These are phyloP conservation scores for Macaranga tanarius DNA, from an alignment of 441 rosid species.

Conservation along the genomic window DNA sequence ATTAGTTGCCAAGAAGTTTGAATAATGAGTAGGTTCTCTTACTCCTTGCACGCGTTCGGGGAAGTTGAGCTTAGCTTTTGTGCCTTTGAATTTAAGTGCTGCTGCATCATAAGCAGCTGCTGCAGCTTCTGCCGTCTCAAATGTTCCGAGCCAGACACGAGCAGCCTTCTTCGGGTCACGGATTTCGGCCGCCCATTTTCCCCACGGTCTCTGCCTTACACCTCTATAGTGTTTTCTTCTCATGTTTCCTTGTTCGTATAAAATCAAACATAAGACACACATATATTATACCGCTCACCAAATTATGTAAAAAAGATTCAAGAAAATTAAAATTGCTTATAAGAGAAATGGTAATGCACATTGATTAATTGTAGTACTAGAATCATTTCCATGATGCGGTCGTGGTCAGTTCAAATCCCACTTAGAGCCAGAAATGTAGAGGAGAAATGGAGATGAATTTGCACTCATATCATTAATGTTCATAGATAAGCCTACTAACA, in stretches of 20 bases:
- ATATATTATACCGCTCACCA: background rate
- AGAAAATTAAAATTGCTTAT: no score
- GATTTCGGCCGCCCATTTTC: slow-evolving; percentile 53
- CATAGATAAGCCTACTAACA: no score
- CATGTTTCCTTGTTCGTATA: background rate
- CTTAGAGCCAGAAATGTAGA: no score
- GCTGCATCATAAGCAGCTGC: slow-evolving; percentile 51
- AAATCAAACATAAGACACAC: background rate
- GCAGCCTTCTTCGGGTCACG: slow-evolving; percentile 47
- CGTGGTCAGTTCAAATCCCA: no score
- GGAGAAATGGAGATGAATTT: no score
- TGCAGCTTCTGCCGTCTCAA: slow-evolving; percentile 44
- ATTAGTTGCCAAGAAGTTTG: background rate
- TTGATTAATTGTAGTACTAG: no score
- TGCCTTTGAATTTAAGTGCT: slow-evolving; percentile 73
- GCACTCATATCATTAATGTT: no score
- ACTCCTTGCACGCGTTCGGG: slow-evolving; percentile 43
- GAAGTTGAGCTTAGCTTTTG: slow-evolving; percentile 74
- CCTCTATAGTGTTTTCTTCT: slow-evolving; percentile 36
- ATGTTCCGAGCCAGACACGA: slow-evolving; percentile 46
- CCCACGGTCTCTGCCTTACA: slow-evolving; percentile 49
- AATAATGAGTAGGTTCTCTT: no score
- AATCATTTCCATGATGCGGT: no score
- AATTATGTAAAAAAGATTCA: no score
- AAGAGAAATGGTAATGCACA: no score